phyloP scores from a whole-genome alignment of 2,329 filamentous ascomycete species.

The Hypoxylon sp. region DNA sequence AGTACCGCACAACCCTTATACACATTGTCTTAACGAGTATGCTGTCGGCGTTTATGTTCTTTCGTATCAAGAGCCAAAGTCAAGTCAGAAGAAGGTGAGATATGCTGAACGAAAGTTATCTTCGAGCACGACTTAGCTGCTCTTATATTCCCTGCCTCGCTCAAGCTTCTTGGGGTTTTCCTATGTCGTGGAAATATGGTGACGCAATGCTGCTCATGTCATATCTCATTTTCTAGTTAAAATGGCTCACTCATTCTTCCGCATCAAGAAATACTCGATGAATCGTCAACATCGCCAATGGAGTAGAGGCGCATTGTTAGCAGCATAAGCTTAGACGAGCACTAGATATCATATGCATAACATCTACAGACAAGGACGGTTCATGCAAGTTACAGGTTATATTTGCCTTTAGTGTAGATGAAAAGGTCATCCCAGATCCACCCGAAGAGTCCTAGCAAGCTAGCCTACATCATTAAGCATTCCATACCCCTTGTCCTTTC shows the following conservation, averaged over 20 bases:
- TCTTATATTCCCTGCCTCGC: constrained; percentile 4
- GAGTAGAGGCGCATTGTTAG: background rate
- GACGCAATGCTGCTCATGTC: background rate
- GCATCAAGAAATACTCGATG: background rate
- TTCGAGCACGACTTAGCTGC: background rate
- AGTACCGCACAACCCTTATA: background rate
- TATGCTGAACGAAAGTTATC: background rate
- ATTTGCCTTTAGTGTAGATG: background rate
- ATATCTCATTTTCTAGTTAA: constrained; percentile 17
- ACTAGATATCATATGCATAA: background rate
- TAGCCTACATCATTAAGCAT: background rate
- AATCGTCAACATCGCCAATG: background rate
- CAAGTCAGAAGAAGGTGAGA: background rate
- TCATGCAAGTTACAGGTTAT: background rate
- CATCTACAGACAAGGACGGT: background rate
- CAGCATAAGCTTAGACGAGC: background rate
- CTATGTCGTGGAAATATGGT: background rate
- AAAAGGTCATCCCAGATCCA: background rate
- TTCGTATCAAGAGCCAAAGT: background rate
- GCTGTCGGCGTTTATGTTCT: background rate
- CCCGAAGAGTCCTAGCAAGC: background rate
- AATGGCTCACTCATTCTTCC: background rate
- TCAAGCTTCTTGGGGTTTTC: background rate
- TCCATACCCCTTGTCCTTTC: background rate
- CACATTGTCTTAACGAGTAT: constrained; percentile 9